Evolutionary conservation across 164 flowering plant species (phyloP).

Genomic region (Kingdonia uniflora): DNA sequence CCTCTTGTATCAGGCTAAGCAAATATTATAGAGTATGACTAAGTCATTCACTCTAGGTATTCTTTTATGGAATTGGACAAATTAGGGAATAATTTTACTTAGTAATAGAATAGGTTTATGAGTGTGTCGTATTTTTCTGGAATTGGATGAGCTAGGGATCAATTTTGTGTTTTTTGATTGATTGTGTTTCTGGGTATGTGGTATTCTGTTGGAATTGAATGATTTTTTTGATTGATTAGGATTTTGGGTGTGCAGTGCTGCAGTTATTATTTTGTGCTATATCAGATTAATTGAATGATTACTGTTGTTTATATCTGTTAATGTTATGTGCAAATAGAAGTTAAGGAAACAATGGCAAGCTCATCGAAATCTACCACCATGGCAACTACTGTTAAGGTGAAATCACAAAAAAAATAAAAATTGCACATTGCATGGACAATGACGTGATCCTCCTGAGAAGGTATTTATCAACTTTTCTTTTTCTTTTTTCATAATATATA

Average conservation of each 20-base stretch:
- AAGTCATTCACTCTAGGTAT: too few species aligned
- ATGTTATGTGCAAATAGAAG: conserved; percentile 37
- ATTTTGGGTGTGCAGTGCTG: too few species aligned
- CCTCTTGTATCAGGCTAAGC: too few species aligned
- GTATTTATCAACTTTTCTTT: conserved; percentile 23
- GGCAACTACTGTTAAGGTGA: conserved; percentile 39
- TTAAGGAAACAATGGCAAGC: conserved; percentile 32
- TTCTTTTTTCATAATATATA: neutral
- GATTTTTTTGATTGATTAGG: too few species aligned
- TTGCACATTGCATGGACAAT: conserved; percentile 76
- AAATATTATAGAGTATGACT: too few species aligned
- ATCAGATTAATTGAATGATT: conserved; percentile 4
- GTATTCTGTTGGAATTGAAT: too few species aligned
- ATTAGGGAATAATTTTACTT: neutral
- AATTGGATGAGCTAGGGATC: too few species aligned
- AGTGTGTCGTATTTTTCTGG: too few species aligned
- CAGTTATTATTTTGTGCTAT: too few species aligned
- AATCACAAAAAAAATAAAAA: conserved; percentile 63
- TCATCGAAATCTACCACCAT: conserved; percentile 42
- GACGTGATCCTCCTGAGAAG: conserved; percentile 87
- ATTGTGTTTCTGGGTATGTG: too few species aligned
- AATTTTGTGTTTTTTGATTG: too few species aligned
- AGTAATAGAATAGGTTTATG: neutral
- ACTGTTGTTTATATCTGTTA: conserved; percentile 1
- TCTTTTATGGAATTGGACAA: too few species aligned